Evolutionary conservation across 352 stramenopile genomes (phyloP), one percentile per base, ranked within the genome.

Genomic region (Phytophthora europaea): DNA sequence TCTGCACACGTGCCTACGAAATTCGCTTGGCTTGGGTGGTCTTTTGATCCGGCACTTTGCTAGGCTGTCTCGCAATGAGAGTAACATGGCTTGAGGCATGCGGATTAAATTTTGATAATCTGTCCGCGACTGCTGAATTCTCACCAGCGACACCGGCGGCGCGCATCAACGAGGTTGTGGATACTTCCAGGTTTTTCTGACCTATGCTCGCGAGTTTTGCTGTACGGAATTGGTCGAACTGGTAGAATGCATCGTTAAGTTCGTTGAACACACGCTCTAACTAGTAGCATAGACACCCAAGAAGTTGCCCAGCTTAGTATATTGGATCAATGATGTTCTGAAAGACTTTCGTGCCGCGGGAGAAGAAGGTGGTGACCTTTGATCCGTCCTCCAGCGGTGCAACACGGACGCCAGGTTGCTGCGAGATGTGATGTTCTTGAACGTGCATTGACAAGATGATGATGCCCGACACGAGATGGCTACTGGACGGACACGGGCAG

Each of bases 121-220:
- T 68, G 52, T 61, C 61, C 8, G 51, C 38, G 13, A 68, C 51
- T 18, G 61, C 61, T 48, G 61, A 61, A 28, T 61, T 68, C 8
- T 51, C 61, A 2, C 0, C 22, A 51, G 61, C 61, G 15, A 16
- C 9, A 18, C 23, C 51, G 7, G 51, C 61, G 2, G 28, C 15
- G 4, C 23, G 22, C 2, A 68, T 61, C n/a, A 38, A 61, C 5
- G 61, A 68, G 3, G 38, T 61, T 6, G 50, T 61, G 16, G 61
- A 67, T 16, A 0, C 26, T 16, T 12, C 34, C 5, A 67, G 47
- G 23, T 61, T 50, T 68, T 61, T 20, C 34, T 54, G 6, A 56
- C 36, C 18, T 68, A 61, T 18, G 15, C 38, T 6, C 38, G 61
- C 12, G 36, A 67, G 22, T 67, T 48, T 23, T 67, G 60, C 22